Conservation (phyloP, 805 yeast species). For the Wickerhamiella alocasiicola region DNA sequence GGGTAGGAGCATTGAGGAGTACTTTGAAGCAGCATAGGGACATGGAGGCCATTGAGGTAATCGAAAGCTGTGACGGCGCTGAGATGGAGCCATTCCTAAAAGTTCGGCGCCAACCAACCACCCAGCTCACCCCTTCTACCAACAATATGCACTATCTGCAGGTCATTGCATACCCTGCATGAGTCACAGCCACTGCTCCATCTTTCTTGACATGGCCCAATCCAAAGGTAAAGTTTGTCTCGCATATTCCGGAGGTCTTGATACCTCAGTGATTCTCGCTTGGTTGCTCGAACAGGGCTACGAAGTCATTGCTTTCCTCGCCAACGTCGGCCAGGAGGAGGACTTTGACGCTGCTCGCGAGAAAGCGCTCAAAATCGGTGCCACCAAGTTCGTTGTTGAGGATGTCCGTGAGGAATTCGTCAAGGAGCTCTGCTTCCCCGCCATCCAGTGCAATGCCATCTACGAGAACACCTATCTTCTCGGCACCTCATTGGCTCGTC, state of each 20-base stretch:
- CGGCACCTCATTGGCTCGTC: conserved; percentile 98
- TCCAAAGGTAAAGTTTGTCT: conserved; percentile 98
- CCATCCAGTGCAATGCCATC: conserved; percentile 93
- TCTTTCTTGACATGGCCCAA: conserved; percentile 34
- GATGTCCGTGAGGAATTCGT: conserved; percentile 95
- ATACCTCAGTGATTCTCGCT: conserved; percentile 93
- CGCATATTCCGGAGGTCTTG: conserved; percentile 98
- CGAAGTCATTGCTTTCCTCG: conserved; percentile 96
- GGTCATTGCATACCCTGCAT: too few relatives aligned
- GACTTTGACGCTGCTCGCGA: conserved; percentile 95
- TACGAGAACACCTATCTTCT: conserved; percentile 93
- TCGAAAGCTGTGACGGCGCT: too few relatives aligned
- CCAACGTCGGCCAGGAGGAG: conserved; percentile 98
- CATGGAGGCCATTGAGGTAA: too few relatives aligned
- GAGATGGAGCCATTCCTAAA: too few relatives aligned
- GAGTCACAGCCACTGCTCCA: too few relatives aligned
- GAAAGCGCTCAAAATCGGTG: conserved; percentile 95
- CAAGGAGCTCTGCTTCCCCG: conserved; percentile 86
- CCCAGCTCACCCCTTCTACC: too few relatives aligned
- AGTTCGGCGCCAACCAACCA: too few relatives aligned
- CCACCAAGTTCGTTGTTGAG: conserved; percentile 83
- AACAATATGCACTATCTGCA: too few relatives aligned
- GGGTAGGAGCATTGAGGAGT: too few relatives aligned
- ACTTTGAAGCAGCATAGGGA: too few relatives aligned
- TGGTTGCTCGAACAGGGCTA: conserved; percentile 97